phyloP scores from a whole-genome alignment of 495 filamentous ascomycete species.

The Podospora pseudocomata region DNA sequence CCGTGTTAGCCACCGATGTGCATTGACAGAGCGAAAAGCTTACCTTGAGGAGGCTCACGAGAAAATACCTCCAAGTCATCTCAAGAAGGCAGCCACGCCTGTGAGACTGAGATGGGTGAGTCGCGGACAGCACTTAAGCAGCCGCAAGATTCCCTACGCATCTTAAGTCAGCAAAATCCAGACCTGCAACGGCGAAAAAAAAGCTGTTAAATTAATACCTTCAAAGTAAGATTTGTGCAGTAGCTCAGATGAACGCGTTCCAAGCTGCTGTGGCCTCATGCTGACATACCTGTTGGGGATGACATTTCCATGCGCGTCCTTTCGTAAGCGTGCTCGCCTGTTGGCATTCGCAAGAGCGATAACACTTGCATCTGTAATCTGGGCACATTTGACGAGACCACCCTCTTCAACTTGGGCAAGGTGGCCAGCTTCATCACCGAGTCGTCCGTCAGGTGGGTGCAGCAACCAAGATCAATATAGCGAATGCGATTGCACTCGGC shows the following conservation, averaged over 20 bases:
- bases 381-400: slow-evolving; percentile 87
- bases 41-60: no score
- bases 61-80: no score
- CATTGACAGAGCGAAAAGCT: no score
- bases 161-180: slow-evolving; percentile 24
- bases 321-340: slow-evolving; percentile 42
- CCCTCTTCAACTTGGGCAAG: slow-evolving; percentile 87
- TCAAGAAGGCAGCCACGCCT: slow-evolving; percentile 88
- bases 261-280: slow-evolving; percentile 56
- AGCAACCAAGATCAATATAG: slow-evolving; percentile 97
- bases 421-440: slow-evolving; percentile 82
- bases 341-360: slow-evolving; percentile 69
- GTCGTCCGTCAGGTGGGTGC: slow-evolving; percentile 78
- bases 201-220: slow-evolving; percentile 51
- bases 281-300: slow-evolving; percentile 38
- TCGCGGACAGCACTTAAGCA: slow-evolving; percentile 86
- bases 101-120: slow-evolving; percentile 95
- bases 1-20: no score
- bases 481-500: slow-evolving; percentile 86
- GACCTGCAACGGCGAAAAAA: slow-evolving; percentile 7
- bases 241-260: slow-evolving; percentile 98
- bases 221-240: slow-evolving; percentile 74
- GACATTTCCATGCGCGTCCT: slow-evolving; percentile 43
- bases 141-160: slow-evolving; percentile 80
- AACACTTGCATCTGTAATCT: slow-evolving; percentile 87